Conservation (phyloP, 345 rosid species). For the Boechera retrofracta region DNA sequence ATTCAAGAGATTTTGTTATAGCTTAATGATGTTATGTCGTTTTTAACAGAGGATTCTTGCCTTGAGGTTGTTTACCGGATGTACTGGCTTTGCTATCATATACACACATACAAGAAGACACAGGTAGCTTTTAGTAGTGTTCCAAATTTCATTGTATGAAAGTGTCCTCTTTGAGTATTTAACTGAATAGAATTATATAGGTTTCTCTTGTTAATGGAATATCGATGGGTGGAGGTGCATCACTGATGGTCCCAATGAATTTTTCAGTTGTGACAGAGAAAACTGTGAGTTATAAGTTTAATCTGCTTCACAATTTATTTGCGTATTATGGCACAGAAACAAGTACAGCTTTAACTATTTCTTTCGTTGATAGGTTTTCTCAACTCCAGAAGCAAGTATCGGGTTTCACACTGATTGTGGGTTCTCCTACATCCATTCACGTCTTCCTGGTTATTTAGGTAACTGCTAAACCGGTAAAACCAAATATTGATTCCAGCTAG, state of each 20-base stretch:
- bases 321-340: neutral
- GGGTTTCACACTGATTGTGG: conserved; percentile 96
- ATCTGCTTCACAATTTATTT: neutral
- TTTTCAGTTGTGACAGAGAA: conserved; percentile 93
- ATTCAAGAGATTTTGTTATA: conserved; percentile 5
- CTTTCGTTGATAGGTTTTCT: conserved; percentile 60
- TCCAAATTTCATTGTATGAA: conserved; percentile 12
- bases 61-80: conserved; percentile 90
- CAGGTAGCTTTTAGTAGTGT: conserved; percentile 50
- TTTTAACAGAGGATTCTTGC: conserved; percentile 78
- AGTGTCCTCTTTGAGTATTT: conserved; percentile 12
- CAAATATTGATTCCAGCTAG: conserved; percentile 3
- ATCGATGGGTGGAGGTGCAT: conserved; percentile 98
- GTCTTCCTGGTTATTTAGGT: conserved; percentile 87
- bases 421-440: conserved; percentile 86
- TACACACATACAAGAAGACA: conserved; percentile 84
- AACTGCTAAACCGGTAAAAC: conserved; percentile 38
- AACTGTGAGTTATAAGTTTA: conserved; percentile 58
- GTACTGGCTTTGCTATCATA: conserved; percentile 96
- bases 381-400: conserved; percentile 93
- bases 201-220: conserved; percentile 89
- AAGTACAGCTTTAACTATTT: conserved; percentile 15
- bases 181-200: conserved; percentile 44
- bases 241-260: conserved; percentile 91
- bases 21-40: neutral